Conservation (phyloP, 2,329 filamentous ascomycete genomes). For the Ustilaginoidea virens region DNA sequence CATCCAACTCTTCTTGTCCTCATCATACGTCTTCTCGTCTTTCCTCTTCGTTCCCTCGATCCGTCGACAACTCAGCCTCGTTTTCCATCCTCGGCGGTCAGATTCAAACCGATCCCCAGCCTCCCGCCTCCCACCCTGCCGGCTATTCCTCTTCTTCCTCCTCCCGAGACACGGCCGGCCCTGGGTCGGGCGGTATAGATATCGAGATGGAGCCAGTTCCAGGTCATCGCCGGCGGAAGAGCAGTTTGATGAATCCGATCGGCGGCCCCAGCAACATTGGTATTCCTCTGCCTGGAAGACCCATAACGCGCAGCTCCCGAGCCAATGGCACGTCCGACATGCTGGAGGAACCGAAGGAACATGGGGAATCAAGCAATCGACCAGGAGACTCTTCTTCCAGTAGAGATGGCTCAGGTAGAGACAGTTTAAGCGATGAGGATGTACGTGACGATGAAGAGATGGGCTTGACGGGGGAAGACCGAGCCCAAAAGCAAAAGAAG, state of each 20-base stretch:
- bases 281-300: constrained; percentile 8
- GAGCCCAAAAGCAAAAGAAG: constrained; percentile 49
- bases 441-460: constrained; percentile 80
- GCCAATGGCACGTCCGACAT: constrained; percentile 8
- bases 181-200: constrained; percentile 16
- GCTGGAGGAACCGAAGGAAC: constrained; percentile 28
- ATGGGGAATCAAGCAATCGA: constrained; percentile 8
- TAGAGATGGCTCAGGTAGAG: constrained; percentile 24
- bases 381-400: constrained; percentile 2
- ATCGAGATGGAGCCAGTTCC: constrained; percentile 42
- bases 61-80: constrained; percentile 1
- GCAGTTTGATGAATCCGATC: constrained; percentile 32
- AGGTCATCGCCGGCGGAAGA: constrained; percentile 40
- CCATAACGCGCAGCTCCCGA: constrained; percentile 3
- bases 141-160: constrained; percentile 5
- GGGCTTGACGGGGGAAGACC: constrained; percentile 62
- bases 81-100: constrained; percentile 1
- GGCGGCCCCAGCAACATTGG: constrained; percentile 9
- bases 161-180: constrained; percentile 4
- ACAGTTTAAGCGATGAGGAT: constrained; percentile 54
- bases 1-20: background rate
- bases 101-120: constrained; percentile 1
- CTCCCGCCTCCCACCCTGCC: constrained; percentile 2
- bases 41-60: background rate
- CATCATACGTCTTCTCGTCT: background rate